Percentiles rank a stretch among this genome's conserved stretches.
Evolutionary conservation across 2,329 filamentous ascomycete species (phyloP).

Genomic region (Penicillium palitans): DNA sequence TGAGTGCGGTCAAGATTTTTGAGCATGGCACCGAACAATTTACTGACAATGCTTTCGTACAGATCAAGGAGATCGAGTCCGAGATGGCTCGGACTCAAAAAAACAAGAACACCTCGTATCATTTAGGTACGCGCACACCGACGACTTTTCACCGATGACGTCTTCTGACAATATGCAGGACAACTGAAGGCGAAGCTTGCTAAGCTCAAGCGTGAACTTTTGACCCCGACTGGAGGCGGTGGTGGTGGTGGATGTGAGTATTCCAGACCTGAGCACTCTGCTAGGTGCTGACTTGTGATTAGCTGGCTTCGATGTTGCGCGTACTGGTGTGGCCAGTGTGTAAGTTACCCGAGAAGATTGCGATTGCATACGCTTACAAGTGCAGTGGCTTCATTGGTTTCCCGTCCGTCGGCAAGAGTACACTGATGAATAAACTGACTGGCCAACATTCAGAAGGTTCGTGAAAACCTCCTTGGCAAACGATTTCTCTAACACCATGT

Average conservation of each 20-base stretch:
- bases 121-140: conserved; percentile 62
- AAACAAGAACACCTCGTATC: conserved; percentile 92
- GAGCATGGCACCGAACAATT: conserved; percentile 4
- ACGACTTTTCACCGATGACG: conserved; percentile 9
- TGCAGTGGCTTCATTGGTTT: conserved; percentile 86
- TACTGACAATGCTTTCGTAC: conserved; percentile 37
- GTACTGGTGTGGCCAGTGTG: conserved; percentile 94
- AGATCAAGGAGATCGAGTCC: conserved; percentile 97
- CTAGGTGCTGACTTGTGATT: conserved; percentile 22
- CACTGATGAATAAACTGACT: conserved; percentile 89
- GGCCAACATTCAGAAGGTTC: conserved; percentile 87
- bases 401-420: conserved; percentile 97
- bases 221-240: conserved; percentile 77
- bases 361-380: conserved; percentile 18
- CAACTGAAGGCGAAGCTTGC: conserved; percentile 98
- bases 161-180: conserved; percentile 44
- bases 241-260: conserved; percentile 69
- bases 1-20: conserved; percentile 55
- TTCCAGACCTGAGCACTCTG: conserved; percentile 1
- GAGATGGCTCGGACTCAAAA: conserved; percentile 98
- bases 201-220: conserved; percentile 92
- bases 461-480: conserved; percentile 10
- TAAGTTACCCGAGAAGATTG: conserved; percentile 37
- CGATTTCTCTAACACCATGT: conserved; percentile 21
- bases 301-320: conserved; percentile 93